Conservation (phyloP, 208 protist species). For the Trypanosoma caninum region DNA sequence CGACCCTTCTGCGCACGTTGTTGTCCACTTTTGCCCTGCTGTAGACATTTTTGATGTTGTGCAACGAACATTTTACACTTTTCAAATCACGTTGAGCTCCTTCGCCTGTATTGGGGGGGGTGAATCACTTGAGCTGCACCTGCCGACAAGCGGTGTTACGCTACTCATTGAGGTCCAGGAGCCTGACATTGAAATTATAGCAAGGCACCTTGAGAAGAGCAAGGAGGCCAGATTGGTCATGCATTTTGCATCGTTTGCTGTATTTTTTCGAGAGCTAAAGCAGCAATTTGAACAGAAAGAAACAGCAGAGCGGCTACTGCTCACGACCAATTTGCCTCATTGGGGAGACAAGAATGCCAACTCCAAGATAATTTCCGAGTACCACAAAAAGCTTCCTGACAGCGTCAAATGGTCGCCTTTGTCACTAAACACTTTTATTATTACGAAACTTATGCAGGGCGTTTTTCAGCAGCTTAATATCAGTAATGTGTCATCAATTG, state of each 20-base stretch:
- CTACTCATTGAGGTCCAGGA: conserved; percentile 14
- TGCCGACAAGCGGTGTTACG: conserved; percentile 7
- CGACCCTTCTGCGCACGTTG: not conserved
- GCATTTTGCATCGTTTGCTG: conserved; percentile 23
- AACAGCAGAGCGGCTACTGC: conserved; percentile 24
- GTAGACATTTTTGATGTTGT: conserved; percentile 9
- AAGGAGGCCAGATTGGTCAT: conserved; percentile 15
- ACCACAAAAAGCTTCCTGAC: conserved; percentile 11
- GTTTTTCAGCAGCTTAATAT: conserved; percentile 12
- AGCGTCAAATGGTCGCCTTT: conserved; percentile 3
- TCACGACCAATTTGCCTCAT: conserved; percentile 40
- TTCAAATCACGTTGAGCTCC: conserved; percentile 8
- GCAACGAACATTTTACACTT: conserved; percentile 7
- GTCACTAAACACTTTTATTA: conserved; percentile 12
- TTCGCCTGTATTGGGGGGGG: not conserved
- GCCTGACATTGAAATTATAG: conserved; percentile 19
- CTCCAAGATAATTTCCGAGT: conserved; percentile 8
- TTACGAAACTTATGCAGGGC: conserved; percentile 6
- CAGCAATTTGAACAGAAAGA: conserved; percentile 1
- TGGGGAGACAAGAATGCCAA: conserved; percentile 30
- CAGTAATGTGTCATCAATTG: conserved; percentile 18
- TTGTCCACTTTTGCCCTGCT: not conserved
- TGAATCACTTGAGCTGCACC: not conserved
- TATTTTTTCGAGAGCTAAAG: conserved; percentile 24
- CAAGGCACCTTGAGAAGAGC: conserved; percentile 20